These are phyloP conservation scores for Tolypocladium ophioglossoides DNA, from an alignment of 2,329 filamentous ascomycete genomes.

Conservation along the genomic window DNA sequence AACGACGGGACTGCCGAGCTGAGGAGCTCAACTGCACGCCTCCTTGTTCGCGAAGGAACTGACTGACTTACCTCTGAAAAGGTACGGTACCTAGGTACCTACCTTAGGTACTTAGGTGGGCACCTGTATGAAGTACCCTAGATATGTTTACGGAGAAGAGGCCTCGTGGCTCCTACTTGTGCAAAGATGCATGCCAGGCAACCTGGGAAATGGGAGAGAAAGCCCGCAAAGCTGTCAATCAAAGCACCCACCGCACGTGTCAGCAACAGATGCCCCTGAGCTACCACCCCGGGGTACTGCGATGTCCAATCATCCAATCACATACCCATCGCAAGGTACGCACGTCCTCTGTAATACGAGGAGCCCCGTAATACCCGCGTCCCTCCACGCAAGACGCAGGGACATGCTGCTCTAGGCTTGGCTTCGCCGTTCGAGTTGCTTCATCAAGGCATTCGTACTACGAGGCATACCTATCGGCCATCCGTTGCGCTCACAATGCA, in stretches of 20 bases:
- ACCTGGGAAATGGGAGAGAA: not conserved
- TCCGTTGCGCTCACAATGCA: too few relatives aligned
- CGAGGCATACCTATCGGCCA: too few relatives aligned
- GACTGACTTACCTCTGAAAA: too few relatives aligned
- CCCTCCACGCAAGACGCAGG: not conserved
- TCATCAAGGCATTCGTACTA: too few relatives aligned
- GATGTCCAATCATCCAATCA: not conserved
- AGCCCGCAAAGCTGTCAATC: not conserved
- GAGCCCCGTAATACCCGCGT: not conserved
- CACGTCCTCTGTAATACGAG: not conserved
- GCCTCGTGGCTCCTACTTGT: not conserved
- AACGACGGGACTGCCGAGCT: not conserved
- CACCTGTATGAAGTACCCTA: too few relatives aligned
- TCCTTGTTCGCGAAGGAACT: not conserved
- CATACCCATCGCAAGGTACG: not conserved
- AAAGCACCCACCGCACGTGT: not conserved
- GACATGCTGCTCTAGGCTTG: not conserved
- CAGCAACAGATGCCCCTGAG: not conserved
- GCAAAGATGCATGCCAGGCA: not conserved
- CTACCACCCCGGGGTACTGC: not conserved
- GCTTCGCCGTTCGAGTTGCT: not conserved
- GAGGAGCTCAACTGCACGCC: not conserved
- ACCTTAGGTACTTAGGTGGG: too few relatives aligned
- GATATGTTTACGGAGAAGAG: not conserved
- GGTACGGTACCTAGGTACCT: too few relatives aligned